Evolutionary conservation across 345 rosid species (phyloP).

Genomic region (Heritiera littoralis): DNA sequence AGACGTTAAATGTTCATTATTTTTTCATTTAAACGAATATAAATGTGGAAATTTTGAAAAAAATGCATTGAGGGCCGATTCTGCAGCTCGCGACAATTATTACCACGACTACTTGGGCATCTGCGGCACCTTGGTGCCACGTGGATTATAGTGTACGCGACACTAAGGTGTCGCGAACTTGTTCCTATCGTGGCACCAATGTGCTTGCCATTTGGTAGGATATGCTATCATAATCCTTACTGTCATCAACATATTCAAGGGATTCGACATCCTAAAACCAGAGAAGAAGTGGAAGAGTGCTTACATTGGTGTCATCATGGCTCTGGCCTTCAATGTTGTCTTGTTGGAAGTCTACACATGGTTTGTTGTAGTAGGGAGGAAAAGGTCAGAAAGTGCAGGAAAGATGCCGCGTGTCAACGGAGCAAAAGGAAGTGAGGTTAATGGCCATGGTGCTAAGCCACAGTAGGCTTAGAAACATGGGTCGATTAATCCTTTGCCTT

Average conservation of each 20-base stretch:
- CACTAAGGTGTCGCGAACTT: too few relatives aligned
- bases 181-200: too few relatives aligned
- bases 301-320: conserved; percentile 48
- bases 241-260: conserved; percentile 69
- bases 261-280: conserved; percentile 65
- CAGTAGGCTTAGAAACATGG: conserved; percentile 25
- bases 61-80: too few relatives aligned
- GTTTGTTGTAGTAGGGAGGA: conserved; percentile 47
- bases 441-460: conserved; percentile 27
- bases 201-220: conserved; percentile 49
- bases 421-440: conserved; percentile 23
- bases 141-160: too few relatives aligned
- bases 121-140: too few relatives aligned
- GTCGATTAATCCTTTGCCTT: background rate
- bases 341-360: conserved; percentile 48
- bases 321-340: conserved; percentile 36
- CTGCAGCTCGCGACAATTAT: too few relatives aligned
- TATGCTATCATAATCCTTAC: conserved; percentile 58
- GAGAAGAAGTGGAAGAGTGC: conserved; percentile 70
- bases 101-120: too few relatives aligned
- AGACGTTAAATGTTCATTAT: too few relatives aligned
- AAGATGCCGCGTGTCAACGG: conserved; percentile 33
- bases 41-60: too few relatives aligned
- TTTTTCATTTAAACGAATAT: too few relatives aligned
- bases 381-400: conserved; percentile 32